Conservation (phyloP, 148 eudicot species). For the Selenicereus undatus region DNA sequence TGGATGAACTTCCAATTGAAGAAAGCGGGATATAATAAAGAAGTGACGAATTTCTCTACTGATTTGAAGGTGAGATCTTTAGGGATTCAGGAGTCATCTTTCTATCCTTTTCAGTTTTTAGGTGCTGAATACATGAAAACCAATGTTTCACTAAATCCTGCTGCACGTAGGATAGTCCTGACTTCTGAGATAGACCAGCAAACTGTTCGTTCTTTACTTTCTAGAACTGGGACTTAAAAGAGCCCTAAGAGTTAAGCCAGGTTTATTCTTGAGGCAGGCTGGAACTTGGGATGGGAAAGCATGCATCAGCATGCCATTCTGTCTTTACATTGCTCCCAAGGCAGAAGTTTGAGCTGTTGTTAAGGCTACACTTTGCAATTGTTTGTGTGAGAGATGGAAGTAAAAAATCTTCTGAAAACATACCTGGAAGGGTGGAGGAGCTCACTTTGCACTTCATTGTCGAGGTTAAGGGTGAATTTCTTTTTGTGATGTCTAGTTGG, state of each 20-base stretch:
- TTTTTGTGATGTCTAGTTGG: not conserved
- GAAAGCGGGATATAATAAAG: constrained; percentile 66
- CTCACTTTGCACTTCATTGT: not conserved
- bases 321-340: too few species aligned
- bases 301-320: too few species aligned
- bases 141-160: not conserved
- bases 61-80: constrained; percentile 61
- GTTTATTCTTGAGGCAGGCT: not conserved
- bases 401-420: not conserved
- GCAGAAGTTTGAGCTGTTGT: not conserved
- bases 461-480: not conserved
- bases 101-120: not conserved
- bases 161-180: too few species aligned
- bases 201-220: not conserved
- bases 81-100: not conserved
- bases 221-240: not conserved
- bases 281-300: not conserved
- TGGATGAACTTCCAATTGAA: constrained; percentile 90
- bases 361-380: not conserved
- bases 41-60: constrained; percentile 68
- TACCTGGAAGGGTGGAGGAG: not conserved
- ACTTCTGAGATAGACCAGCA: too few species aligned
- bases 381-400: not conserved
- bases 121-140: not conserved
- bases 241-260: not conserved